phyloP scores from a whole-genome alignment of 148 eudicot species.

The Silene latifolia region DNA sequence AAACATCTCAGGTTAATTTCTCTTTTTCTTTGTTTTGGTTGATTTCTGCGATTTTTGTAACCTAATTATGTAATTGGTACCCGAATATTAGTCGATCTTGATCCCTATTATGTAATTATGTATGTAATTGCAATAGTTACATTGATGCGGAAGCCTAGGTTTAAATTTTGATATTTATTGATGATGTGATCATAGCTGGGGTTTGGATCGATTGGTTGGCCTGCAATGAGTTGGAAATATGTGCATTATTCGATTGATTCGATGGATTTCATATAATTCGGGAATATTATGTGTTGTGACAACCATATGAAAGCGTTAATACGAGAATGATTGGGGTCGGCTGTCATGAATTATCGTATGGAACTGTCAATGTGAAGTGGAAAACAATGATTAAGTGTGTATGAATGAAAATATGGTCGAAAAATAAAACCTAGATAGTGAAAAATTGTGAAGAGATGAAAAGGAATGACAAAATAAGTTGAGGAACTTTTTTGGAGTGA shows the following conservation, averaged over 20 bases:
- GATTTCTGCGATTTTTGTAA: background rate
- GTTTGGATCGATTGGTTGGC: background rate
- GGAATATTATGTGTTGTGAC: background rate
- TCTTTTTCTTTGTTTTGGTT: slow-evolving; percentile 6
- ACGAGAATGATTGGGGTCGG: background rate
- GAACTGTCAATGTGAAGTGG: background rate
- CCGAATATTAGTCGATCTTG: background rate
- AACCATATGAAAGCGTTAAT: background rate
- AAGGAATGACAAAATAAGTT: too few species aligned
- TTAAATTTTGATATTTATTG: background rate
- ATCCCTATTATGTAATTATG: background rate
- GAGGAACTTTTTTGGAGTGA: background rate
- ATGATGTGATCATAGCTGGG: slow-evolving; percentile 3
- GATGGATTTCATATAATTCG: background rate
- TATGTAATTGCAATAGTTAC: background rate
- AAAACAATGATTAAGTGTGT: too few species aligned
- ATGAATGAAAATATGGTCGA: background rate
- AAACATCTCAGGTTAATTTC: slow-evolving; percentile 58
- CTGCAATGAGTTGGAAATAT: background rate
- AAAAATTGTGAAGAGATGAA: background rate
- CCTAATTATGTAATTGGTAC: background rate
- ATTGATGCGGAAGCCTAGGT: background rate
- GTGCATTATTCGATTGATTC: background rate
- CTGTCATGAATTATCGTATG: background rate
- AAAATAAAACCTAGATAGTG: background rate